phyloP scores from a whole-genome alignment of 768 basidiomycete genomes.

The Calvatia gigantea region DNA sequence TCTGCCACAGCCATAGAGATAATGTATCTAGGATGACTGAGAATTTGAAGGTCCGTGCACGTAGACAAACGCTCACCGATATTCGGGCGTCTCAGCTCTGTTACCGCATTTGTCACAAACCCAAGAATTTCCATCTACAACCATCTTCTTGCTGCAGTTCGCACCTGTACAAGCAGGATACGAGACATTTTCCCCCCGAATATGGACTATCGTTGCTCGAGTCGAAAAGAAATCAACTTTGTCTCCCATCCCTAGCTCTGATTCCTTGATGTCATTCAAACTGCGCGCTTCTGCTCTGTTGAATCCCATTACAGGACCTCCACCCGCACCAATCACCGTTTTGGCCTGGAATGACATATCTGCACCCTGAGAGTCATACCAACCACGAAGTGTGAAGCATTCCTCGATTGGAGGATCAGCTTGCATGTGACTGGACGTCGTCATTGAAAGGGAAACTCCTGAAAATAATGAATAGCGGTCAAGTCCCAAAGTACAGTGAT shows the following conservation, averaged over 20 bases:
- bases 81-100: constrained; percentile 64
- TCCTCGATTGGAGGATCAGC: constrained; percentile 91
- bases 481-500: constrained; percentile 37
- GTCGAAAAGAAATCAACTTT: constrained; percentile 77
- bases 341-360: constrained; percentile 70
- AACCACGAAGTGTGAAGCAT: constrained; percentile 81
- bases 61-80: constrained; percentile 53
- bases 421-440: constrained; percentile 76
- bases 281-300: constrained; percentile 72
- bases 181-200: constrained; percentile 75
- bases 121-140: constrained; percentile 69
- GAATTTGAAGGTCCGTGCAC: not conserved
- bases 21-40: constrained; percentile 55
- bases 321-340: constrained; percentile 37
- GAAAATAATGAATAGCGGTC: constrained; percentile 11
- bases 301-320: constrained; percentile 41
- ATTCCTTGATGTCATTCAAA: constrained; percentile 74
- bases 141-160: constrained; percentile 88
- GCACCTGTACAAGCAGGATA: constrained; percentile 87
- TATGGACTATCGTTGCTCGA: constrained; percentile 82
- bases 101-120: constrained; percentile 90
- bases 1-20: constrained; percentile 88
- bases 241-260: constrained; percentile 71
- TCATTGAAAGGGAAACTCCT: constrained; percentile 86
- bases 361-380: constrained; percentile 79